These are phyloP conservation scores for Mitragyna speciosa DNA, from an alignment of 257 asterid species.

Conservation along the genomic window DNA sequence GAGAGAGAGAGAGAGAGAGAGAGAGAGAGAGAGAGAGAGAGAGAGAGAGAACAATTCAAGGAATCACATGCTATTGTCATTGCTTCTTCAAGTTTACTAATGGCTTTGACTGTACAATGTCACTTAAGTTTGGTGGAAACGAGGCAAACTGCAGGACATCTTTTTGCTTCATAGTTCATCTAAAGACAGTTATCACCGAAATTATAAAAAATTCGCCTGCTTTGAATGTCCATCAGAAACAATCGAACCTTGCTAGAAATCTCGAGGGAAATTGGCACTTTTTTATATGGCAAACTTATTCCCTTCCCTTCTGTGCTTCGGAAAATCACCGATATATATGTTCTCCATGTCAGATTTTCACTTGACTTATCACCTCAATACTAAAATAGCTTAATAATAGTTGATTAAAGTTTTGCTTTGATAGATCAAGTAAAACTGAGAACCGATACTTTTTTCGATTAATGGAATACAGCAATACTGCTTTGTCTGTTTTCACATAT, in stretches of 20 bases:
- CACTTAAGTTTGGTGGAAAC: too few relatives aligned
- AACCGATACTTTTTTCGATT: neutral
- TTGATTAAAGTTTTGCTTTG: neutral
- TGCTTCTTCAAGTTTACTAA: too few relatives aligned
- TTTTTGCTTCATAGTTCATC: too few relatives aligned
- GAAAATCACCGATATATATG: neutral
- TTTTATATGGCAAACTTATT: too few relatives aligned
- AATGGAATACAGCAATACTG: neutral
- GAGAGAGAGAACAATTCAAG: too few relatives aligned
- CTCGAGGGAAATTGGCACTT: neutral
- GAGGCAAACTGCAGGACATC: too few relatives aligned
- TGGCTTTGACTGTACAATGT: too few relatives aligned
- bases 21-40: too few relatives aligned
- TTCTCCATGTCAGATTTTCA: neutral
- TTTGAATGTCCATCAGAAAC: too few relatives aligned
- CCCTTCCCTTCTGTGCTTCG: neutral
- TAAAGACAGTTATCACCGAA: neutral
- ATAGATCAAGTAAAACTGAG: neutral
- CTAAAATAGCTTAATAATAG: neutral
- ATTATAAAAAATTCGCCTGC: neutral
- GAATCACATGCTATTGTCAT: too few relatives aligned
- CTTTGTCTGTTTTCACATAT: neutral
- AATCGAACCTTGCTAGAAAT: too few relatives aligned
- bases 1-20: too few relatives aligned
- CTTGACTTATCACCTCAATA: neutral